A percentile compares a stretch with the other conserved stretches of the same genome.
phyloP scores from a whole-genome alignment of 345 rosid species.

The Leavenworthia alabamica region DNA sequence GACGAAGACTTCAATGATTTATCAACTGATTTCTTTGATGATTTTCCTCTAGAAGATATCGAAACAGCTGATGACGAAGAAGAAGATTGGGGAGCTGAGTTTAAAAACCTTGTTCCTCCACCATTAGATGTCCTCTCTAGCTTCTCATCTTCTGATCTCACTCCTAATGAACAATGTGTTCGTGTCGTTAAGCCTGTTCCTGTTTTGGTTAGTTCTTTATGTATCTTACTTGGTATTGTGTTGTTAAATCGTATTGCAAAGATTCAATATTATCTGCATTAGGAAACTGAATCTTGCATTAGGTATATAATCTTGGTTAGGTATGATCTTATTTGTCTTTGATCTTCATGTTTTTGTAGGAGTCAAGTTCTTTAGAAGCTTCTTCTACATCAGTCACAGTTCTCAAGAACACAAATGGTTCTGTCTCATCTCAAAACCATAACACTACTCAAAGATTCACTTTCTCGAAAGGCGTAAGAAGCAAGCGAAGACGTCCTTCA shows the following conservation, averaged over 20 bases:
- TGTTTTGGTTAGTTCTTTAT: conserved; percentile 39
- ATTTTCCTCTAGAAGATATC: conserved; percentile 52
- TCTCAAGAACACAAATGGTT: conserved; percentile 56
- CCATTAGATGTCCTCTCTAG: conserved; percentile 45
- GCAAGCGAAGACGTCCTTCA: conserved; percentile 55
- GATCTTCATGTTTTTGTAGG: too few relatives aligned
- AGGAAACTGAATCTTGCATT: conserved; percentile 9
- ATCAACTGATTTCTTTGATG: conserved; percentile 60
- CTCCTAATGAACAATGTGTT: conserved; percentile 22
- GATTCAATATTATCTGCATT: too few relatives aligned
- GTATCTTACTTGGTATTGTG: not conserved
- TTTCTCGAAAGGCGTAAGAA: conserved; percentile 61
- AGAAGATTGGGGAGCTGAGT: conserved; percentile 59
- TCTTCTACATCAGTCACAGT: conserved; percentile 60
- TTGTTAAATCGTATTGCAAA: too few relatives aligned
- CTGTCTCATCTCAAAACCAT: conserved; percentile 43
- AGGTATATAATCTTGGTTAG: too few relatives aligned
- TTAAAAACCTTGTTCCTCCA: conserved; percentile 63
- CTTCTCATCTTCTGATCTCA: conserved; percentile 39
- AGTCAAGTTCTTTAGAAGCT: conserved; percentile 34
- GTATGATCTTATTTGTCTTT: not conserved
- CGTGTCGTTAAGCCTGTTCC: conserved; percentile 19
- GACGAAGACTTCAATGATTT: conserved; percentile 50
- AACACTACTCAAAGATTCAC: conserved; percentile 24
- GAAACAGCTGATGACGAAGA: conserved; percentile 35